Base-by-base conservation (phyloP, 2,329 filamentous ascomycete genomes). In the Colletotrichum paranaense region DNA sequence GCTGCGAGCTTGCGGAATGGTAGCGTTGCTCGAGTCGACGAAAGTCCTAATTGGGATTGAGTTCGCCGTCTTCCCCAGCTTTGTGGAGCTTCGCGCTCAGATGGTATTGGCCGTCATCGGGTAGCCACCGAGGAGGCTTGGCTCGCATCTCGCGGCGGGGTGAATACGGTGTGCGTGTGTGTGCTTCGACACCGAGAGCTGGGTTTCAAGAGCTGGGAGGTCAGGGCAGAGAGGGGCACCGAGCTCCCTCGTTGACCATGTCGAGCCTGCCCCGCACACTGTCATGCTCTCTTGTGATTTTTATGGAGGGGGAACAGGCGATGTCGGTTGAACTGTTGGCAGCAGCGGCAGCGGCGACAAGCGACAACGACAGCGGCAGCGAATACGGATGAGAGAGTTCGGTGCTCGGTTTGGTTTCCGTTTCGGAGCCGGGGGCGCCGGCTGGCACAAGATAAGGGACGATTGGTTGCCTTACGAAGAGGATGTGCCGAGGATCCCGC, bases 191-290 rank as follows among this genome's bases (percentile, higher is more conserved):
- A 49, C 58, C 52, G 19, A 53, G 35, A 53, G 57, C 28, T 32
- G 63, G 72, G 68, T 74, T 72, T 72, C 68, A 72, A 68, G 63
- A 64, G 62, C 58, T 72, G 35, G 52, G 26, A 42, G 52, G 72
- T 28, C 55, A 56, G 42, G 62, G 64, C 63, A 68, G 22, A 26
- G n/a, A 35, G 38, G 42, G 7, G 68, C 68, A 68, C 56, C 22
- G 49, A 62, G 60, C 60, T 49, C 22, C 11, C n/a, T n/a, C 58
- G 11, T 66, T 58, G 32, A 35, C 32, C 32, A 35, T 58, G 22
- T 35, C 32, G 11, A 22, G 6, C 38, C 12, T 30, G 35, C 56
- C 38, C 30, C 19, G 38, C 42, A 42, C 24, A 26, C 11, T 62
- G 19, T 11, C 38, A 42, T 42, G 16, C 38, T 42, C 38, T 42